phyloP scores from a whole-genome alignment of 1,139 yeast genomes.

The Lodderomyces elongisporus region DNA sequence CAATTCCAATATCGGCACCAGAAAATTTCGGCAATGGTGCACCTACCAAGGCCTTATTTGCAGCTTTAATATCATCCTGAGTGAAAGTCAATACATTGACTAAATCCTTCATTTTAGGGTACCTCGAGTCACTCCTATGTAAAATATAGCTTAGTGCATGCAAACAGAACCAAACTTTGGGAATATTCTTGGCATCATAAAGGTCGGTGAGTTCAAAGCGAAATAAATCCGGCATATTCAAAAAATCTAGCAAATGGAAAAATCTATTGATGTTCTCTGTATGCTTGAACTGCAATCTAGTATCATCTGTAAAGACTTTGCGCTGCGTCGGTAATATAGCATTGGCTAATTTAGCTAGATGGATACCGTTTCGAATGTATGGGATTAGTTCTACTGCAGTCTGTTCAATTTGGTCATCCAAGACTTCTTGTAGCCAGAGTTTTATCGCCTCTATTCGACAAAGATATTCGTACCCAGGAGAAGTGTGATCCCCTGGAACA shows the following conservation, averaged over 20 bases:
- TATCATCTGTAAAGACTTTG: conserved; percentile 36
- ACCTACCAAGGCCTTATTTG: conserved; percentile 63
- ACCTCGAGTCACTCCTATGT: conserved; percentile 43
- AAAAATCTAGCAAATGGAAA: conserved; percentile 62
- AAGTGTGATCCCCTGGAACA: conserved; percentile 9
- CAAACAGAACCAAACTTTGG: conserved; percentile 89
- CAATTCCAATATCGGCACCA: conserved; percentile 32
- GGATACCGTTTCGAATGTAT: conserved; percentile 74
- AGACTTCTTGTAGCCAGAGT: conserved; percentile 37
- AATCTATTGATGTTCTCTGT: conserved; percentile 90
- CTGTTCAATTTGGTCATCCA: conserved; percentile 52
- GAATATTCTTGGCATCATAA: conserved; percentile 87
- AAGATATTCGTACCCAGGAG: conserved; percentile 67
- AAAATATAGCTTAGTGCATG: conserved; percentile 82
- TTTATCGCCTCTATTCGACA: conserved; percentile 88
- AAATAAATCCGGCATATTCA: conserved; percentile 81
- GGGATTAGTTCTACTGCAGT: conserved; percentile 47
- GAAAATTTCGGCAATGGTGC: conserved; percentile 62
- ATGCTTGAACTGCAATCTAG: conserved; percentile 74
- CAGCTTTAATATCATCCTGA: conserved; percentile 61
- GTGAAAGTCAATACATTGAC: conserved; percentile 61
- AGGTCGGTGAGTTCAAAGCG: conserved; percentile 88
- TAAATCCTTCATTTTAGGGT: conserved; percentile 60
- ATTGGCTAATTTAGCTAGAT: conserved; percentile 73
- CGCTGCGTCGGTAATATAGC: conserved; percentile 66